A percentile compares a stretch with the other conserved stretches of the same genome.
Conservation (phyloP, 2,329 filamentous ascomycete species). For the Alternaria sp. region DNA sequence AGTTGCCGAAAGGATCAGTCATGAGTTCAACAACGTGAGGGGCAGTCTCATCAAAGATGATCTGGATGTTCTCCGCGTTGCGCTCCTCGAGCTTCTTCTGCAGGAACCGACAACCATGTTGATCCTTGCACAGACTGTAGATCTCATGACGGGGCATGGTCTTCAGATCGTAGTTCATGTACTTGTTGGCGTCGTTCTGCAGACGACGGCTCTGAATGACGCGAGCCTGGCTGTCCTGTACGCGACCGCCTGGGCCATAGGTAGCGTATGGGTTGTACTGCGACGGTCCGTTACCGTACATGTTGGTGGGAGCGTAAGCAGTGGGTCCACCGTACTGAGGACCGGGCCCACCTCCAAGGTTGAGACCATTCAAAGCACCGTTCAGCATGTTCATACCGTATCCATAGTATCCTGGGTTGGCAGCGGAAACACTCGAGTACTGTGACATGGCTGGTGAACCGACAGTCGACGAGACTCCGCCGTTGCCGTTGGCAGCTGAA, state of each 20-base stretch:
- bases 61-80: constrained; percentile 79
- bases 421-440: constrained; percentile 33
- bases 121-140: constrained; percentile 92
- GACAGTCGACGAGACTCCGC: constrained; percentile 29
- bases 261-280: constrained; percentile 41
- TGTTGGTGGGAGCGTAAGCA: constrained; percentile 27
- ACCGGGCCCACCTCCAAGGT: constrained; percentile 30
- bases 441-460: constrained; percentile 42
- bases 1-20: constrained; percentile 98
- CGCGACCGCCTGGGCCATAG: constrained; percentile 56
- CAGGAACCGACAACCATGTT: constrained; percentile 94
- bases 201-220: constrained; percentile 77
- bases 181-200: constrained; percentile 73
- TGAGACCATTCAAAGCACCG: constrained; percentile 71
- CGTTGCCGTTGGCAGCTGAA: constrained; percentile 28
- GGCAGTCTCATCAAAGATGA: constrained; percentile 94
- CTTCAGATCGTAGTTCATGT: constrained; percentile 82
- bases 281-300: constrained; percentile 29
- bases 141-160: constrained; percentile 77
- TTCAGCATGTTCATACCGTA: constrained; percentile 69
- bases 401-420: constrained; percentile 53
- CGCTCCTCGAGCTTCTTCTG: constrained; percentile 97
- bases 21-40: constrained; percentile 95
- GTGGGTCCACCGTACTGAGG: constrained; percentile 49
- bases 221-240: constrained; percentile 76